Conservation (phyloP, 768 basidiomycete species). For the Infundibulicybe gibba region DNA sequence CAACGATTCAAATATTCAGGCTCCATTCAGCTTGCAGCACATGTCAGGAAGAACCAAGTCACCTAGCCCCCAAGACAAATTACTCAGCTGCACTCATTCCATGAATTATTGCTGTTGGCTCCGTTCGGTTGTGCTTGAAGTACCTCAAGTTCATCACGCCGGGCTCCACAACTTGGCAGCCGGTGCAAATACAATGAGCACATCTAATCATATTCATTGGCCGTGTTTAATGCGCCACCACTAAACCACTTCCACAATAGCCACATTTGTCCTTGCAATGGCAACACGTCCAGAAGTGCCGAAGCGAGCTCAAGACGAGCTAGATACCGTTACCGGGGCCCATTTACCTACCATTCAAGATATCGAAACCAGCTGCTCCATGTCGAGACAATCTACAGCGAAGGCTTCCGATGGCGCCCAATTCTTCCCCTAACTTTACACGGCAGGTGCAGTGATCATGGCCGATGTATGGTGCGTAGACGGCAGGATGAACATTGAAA, state of each 20-base stretch:
- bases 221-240: not conserved
- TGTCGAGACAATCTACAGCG: slow-evolving; percentile 10
- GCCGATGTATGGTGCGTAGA: slow-evolving; percentile 5
- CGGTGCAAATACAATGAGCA: slow-evolving; percentile 10
- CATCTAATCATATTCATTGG: slow-evolving; percentile 6
- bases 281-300: slow-evolving; percentile 16
- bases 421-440: not conserved
- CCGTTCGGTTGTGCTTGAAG: too few relatives aligned
- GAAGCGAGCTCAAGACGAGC: slow-evolving; percentile 12
- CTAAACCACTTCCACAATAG: not conserved
- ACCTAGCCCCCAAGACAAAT: too few relatives aligned
- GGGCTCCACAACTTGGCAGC: too few relatives aligned
- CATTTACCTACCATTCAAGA: slow-evolving; percentile 10
- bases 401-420: slow-evolving; percentile 6
- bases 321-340: slow-evolving; percentile 8
- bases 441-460: not conserved
- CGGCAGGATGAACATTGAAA: too few relatives aligned
- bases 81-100: too few relatives aligned
- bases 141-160: too few relatives aligned
- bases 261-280: slow-evolving; percentile 5
- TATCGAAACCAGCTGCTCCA: slow-evolving; percentile 9
- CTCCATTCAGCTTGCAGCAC: too few relatives aligned
- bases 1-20: too few relatives aligned
- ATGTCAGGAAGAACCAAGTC: too few relatives aligned
- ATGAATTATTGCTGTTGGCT: too few relatives aligned